These are phyloP conservation scores for Moesziomyces parantarcticus DNA, from an alignment of 1,284 basidiomycete species.

Conservation along the genomic window DNA sequence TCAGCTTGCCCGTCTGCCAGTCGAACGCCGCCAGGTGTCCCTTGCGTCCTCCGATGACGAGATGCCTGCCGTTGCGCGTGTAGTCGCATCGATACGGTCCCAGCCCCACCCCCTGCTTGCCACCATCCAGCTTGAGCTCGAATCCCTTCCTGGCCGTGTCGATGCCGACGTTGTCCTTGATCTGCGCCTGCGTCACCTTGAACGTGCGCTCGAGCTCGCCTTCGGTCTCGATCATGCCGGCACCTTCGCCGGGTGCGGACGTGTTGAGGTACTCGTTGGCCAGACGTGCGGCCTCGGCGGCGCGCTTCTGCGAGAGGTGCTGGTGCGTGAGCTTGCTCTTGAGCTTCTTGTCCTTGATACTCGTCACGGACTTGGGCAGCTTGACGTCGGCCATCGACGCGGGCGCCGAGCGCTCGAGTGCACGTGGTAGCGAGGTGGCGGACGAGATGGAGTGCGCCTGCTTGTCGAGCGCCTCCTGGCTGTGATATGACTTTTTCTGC, in stretches of 20 bases:
- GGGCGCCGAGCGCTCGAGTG: constrained; percentile 56
- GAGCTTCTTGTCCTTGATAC: constrained; percentile 65
- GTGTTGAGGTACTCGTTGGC: constrained; percentile 65
- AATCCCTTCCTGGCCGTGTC: constrained; percentile 80
- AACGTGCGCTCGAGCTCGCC: constrained; percentile 87
- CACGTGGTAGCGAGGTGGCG: constrained; percentile 58
- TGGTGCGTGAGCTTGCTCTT: constrained; percentile 60
- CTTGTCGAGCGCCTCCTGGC: constrained; percentile 52
- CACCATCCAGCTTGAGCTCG: constrained; percentile 84
- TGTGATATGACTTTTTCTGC: constrained; percentile 37
- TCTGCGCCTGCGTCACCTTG: constrained; percentile 84
- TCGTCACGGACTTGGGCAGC: constrained; percentile 56
- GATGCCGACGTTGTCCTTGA: constrained; percentile 76
- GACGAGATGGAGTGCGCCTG: constrained; percentile 58
- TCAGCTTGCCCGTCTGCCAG: constrained; percentile 87
- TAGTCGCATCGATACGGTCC: constrained; percentile 86
- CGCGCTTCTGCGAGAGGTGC: constrained; percentile 57
- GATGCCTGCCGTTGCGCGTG: constrained; percentile 87
- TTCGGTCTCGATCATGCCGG: constrained; percentile 79
- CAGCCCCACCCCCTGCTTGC: constrained; percentile 54
- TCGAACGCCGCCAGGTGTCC: constrained; percentile 96
- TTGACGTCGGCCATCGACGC: constrained; percentile 45
- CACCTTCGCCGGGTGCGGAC: constrained; percentile 69
- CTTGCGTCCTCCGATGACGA: constrained; percentile 72
- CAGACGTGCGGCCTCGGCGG: constrained; percentile 57